Evolutionary conservation across 2,329 filamentous ascomycete species (phyloP), one percentile per base, ranked within the genome.

Genomic region (Fulvia fulva): DNA sequence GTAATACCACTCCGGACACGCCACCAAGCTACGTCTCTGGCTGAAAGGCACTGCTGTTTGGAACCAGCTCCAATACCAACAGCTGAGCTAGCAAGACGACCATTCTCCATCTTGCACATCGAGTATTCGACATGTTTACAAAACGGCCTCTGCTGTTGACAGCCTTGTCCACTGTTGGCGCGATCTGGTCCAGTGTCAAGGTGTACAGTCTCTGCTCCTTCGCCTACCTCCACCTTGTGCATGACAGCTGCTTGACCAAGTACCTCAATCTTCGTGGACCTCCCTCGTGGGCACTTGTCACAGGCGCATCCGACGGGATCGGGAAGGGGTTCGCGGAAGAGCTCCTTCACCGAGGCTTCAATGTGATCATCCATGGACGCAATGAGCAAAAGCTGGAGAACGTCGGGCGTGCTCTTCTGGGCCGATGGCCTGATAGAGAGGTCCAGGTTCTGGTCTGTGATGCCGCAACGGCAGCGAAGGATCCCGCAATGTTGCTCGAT

Each of bases 341-440:
- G 63, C 77, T 85, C 32, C 78, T 78, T 9, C 57, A 63, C 0
- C 71, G 70, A 16, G 80, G 80, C 43, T 83, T 83, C 75, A 79
- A 82, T 63, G 72, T 85, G 23, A 73, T 83, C 14, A 67, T 84
- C 21, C 81, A 84, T 63, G 81, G 82, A 19, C 77, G 80, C 21
- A 81, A 80, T 57, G 58, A 62, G 6, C 61, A 69, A 5, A 83
- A 83, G 64, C 73, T 84, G 4, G 65, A 73, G 1, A 57, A 59
- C 3, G 71, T 80, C 16, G 67, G 71, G 14, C 59, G 64, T 2
- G 68, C 73, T 25, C 73, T 84, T 5, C 59, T 68, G 1, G n/a
- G 58, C 1, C 61, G 70, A 16, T 77, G 75, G 56, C 80, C 81
- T 1, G 43, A 57, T 2, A 66, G 70, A 21, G 64, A 70, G 25